Percentiles rank a stretch among this genome's conserved stretches.
These are phyloP conservation scores for Kazachstania viticola DNA, from an alignment of 805 yeast species.

Conservation along the genomic window DNA sequence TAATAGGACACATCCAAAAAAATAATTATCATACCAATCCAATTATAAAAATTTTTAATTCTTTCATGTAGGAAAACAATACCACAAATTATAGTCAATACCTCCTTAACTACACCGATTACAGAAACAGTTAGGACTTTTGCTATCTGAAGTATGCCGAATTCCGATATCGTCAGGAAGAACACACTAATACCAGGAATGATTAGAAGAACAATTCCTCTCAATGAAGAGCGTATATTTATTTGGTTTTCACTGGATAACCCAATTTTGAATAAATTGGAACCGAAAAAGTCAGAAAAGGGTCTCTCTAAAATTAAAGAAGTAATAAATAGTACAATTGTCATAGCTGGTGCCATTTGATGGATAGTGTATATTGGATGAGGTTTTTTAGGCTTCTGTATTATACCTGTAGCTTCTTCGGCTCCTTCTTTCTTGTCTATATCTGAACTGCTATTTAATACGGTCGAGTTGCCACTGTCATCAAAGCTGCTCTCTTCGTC, in stretches of 20 bases:
- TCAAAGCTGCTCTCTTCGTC: not conserved
- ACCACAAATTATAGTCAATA: constrained; percentile 66
- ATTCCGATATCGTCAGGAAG: constrained; percentile 81
- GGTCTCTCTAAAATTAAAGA: constrained; percentile 65
- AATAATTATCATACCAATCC: constrained; percentile 64
- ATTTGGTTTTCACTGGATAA: constrained; percentile 4
- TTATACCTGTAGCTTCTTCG: constrained; percentile 1
- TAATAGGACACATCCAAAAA: constrained; percentile 74
- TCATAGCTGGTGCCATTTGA: constrained; percentile 80
- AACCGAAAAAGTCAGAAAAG: constrained; percentile 16
- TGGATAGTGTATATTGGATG: constrained; percentile 79
- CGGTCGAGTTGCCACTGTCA: not conserved
- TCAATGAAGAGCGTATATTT: constrained; percentile 27
- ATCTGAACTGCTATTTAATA: not conserved
- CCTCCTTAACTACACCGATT: constrained; percentile 89
- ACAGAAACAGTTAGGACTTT: constrained; percentile 78
- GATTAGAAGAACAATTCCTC: constrained; percentile 47
- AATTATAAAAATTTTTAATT: constrained; percentile 48
- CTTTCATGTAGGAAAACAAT: constrained; percentile 62
- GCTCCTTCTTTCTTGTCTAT: not conserved
- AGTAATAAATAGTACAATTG: constrained; percentile 42
- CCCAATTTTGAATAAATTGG: constrained; percentile 14
- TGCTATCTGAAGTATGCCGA: constrained; percentile 67
- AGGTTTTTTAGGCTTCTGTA: constrained; percentile 18
- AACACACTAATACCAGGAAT: constrained; percentile 85